Conservation (phyloP, 305 asterid genomes). For the Salvia sclarea region DNA sequence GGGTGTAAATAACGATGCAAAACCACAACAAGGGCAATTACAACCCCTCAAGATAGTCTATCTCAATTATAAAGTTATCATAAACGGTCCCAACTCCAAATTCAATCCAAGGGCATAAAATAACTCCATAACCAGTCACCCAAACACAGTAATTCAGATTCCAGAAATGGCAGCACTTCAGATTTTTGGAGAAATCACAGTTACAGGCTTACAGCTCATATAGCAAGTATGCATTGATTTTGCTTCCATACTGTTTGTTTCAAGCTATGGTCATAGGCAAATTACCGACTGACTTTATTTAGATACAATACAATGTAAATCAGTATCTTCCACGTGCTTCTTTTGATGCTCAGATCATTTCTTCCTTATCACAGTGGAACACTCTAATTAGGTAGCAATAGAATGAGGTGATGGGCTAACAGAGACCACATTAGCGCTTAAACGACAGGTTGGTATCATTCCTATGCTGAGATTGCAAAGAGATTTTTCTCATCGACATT, state of each 20-base stretch:
- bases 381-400: neutral
- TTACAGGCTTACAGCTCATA: neutral
- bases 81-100: neutral
- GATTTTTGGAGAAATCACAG: neutral
- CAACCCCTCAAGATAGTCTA: neutral
- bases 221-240: neutral
- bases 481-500: neutral
- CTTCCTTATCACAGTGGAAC: neutral
- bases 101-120: neutral
- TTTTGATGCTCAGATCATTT: neutral
- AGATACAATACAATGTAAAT: neutral
- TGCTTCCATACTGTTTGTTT: neutral
- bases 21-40: neutral
- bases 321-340: neutral
- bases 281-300: neutral
- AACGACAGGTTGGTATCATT: neutral
- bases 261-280: neutral
- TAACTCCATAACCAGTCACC: slow-evolving; percentile 2
- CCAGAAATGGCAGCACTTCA: slow-evolving; percentile 8
- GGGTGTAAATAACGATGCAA: neutral
- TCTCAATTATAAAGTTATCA: slow-evolving; percentile 11
- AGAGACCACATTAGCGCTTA: neutral
- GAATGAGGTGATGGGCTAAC: neutral
- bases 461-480: neutral
- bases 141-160: neutral